phyloP scores from a whole-genome alignment of 495 filamentous ascomycete species.

The Alectoria sarmentosa region DNA sequence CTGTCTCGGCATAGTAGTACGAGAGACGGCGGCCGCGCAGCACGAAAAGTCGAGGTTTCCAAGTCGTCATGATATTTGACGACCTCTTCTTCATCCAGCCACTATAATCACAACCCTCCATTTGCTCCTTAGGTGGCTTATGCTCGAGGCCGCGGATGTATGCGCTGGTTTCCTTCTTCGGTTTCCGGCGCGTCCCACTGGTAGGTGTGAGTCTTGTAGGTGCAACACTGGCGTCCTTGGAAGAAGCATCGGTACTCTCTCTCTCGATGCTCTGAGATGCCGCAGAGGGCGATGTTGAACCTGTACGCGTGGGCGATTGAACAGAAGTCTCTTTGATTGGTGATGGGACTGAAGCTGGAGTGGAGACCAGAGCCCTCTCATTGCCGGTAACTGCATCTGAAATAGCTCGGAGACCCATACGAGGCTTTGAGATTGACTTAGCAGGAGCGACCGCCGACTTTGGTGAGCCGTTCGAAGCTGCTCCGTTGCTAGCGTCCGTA shows the following conservation, averaged over 20 bases:
- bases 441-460: slow-evolving; percentile 36
- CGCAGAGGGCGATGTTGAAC: slow-evolving; percentile 78
- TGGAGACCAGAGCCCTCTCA: slow-evolving; percentile 49
- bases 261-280: slow-evolving; percentile 73
- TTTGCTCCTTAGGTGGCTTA: slow-evolving; percentile 75
- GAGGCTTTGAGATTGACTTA: slow-evolving; percentile 42
- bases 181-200: slow-evolving; percentile 49
- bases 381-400: slow-evolving; percentile 68
- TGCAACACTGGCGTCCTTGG: slow-evolving; percentile 54
- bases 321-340: slow-evolving; percentile 58
- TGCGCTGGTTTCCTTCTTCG: slow-evolving; percentile 91
- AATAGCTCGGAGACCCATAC: slow-evolving; percentile 65
- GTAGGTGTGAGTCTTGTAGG: slow-evolving; percentile 37
- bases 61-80: slow-evolving; percentile 89
- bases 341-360: slow-evolving; percentile 46
- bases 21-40: slow-evolving; percentile 83
- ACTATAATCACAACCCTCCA: slow-evolving; percentile 81
- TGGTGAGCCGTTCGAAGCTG: slow-evolving; percentile 47
- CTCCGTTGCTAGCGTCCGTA: slow-evolving; percentile 43
- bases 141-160: slow-evolving; percentile 83
- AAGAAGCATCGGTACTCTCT: slow-evolving; percentile 55
- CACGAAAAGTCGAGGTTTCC: slow-evolving; percentile 93
- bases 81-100: slow-evolving; percentile 99
- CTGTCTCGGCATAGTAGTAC: slow-evolving; percentile 93
- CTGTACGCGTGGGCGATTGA: slow-evolving; percentile 64